phyloP scores from a whole-genome alignment of 2,329 filamentous ascomycete genomes.

The Aspergillus melleus region DNA sequence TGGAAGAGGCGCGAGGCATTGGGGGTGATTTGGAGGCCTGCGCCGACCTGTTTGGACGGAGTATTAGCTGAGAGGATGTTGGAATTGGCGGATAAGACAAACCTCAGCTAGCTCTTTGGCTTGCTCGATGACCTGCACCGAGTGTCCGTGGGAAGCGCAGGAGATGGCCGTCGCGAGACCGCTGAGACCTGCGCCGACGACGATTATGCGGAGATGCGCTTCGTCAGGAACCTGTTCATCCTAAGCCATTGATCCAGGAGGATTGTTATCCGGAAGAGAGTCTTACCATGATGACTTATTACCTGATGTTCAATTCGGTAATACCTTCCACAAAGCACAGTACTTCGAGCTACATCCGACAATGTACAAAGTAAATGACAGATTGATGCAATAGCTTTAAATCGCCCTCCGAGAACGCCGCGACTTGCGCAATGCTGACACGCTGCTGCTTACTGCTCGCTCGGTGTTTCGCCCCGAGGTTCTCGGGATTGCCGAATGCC shows the following conservation, averaged over 20 bases:
- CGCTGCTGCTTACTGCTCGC: background rate
- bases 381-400: background rate
- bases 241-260: background rate
- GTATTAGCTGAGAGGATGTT: background rate
- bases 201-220: conserved; percentile 26
- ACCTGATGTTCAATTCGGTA: background rate
- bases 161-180: conserved; percentile 33
- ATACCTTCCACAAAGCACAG: background rate
- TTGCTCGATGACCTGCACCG: conserved; percentile 31
- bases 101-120: conserved; percentile 39
- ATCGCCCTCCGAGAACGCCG: background rate
- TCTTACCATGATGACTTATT: background rate
- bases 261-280: too few species aligned
- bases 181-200: conserved; percentile 34
- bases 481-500: background rate
- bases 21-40: conserved; percentile 61
- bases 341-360: background rate
- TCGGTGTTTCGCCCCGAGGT: background rate
- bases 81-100: background rate
- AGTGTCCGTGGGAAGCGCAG: conserved; percentile 26
- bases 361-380: background rate
- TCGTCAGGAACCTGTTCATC: conserved; percentile 1
- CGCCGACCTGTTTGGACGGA: conserved; percentile 45
- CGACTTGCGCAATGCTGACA: background rate
- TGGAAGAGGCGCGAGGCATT: conserved; percentile 34